Conservation (phyloP, 2,329 filamentous ascomycete species). For the Diaporthe citrichinensis region DNA sequence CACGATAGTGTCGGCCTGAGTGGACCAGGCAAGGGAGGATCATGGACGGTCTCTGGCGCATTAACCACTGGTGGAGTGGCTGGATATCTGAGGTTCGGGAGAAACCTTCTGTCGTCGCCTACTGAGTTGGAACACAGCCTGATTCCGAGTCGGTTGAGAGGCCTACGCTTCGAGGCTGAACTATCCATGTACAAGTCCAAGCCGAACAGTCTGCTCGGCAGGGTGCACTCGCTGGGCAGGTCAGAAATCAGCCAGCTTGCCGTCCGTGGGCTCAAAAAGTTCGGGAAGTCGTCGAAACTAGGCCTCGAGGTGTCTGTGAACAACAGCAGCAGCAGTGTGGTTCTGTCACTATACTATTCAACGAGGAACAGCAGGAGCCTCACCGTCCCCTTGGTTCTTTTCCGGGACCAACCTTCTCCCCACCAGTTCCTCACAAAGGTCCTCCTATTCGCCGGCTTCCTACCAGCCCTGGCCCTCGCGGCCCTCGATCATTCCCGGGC, state of each 20-base stretch:
- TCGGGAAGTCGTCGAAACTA: conserved; percentile 57
- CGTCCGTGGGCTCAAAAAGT: conserved; percentile 58
- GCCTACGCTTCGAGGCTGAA: conserved; percentile 57
- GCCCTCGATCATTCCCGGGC: conserved; percentile 50
- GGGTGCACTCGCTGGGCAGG: neutral
- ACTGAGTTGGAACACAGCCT: neutral
- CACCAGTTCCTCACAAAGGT: conserved; percentile 44
- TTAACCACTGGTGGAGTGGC: conserved; percentile 50
- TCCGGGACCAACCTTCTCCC: conserved; percentile 16
- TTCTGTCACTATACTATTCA: conserved; percentile 63
- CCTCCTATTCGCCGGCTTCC: conserved; percentile 55
- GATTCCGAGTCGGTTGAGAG: neutral
- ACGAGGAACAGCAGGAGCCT: conserved; percentile 57
- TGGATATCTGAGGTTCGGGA: conserved; percentile 55
- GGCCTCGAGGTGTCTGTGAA: conserved; percentile 62
- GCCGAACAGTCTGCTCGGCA: neutral
- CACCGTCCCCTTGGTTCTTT: conserved; percentile 57
- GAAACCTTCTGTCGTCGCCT: conserved; percentile 50
- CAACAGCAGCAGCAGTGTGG: conserved; percentile 55
- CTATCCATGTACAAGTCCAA: conserved; percentile 53
- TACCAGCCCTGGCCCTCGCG: conserved; percentile 58
- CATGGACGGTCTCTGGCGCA: conserved; percentile 58
- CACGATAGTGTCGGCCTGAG: conserved; percentile 51
- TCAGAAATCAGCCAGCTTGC: conserved; percentile 50
- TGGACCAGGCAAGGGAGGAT: conserved; percentile 43